Evolutionary conservation across 768 basidiomycete genomes (phyloP).

Genomic region (Infundibulicybe gibba): DNA sequence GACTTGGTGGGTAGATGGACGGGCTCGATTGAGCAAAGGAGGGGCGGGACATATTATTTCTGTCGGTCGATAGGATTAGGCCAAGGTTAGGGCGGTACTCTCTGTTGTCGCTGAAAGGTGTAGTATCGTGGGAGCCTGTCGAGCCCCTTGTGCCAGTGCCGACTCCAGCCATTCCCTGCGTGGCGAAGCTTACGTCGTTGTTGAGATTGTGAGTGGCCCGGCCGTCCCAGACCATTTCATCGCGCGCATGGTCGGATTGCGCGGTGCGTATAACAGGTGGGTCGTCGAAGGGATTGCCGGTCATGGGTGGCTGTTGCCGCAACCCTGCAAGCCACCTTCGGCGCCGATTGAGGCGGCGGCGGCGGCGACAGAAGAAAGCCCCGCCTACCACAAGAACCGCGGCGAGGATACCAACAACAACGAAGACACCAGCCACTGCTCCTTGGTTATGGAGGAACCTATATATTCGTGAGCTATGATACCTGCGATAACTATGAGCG

Average conservation of each 20-base stretch:
- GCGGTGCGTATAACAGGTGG: slow-evolving; percentile 13
- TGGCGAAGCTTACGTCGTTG: no score
- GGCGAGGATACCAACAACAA: slow-evolving; percentile 56
- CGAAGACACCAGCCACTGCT: slow-evolving; percentile 72
- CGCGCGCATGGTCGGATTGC: not conserved
- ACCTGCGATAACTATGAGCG: not conserved
- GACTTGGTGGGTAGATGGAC: slow-evolving; percentile 45
- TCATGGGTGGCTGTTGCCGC: slow-evolving; percentile 23
- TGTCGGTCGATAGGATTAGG: slow-evolving; percentile 4
- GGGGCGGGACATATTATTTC: slow-evolving; percentile 11
- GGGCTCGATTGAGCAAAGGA: slow-evolving; percentile 42
- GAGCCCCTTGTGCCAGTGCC: no score
- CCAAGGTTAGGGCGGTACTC: not conserved
- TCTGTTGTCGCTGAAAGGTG: not conserved
- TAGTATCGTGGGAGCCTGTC: not conserved
- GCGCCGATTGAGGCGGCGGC: slow-evolving; percentile 32
- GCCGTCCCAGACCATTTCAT: not conserved
- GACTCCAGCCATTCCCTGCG: no score
- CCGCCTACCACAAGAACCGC: slow-evolving; percentile 41
- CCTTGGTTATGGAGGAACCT: slow-evolving; percentile 68
- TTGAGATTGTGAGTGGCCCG: not conserved
- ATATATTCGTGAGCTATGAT: not conserved
- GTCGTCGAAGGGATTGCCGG: slow-evolving; percentile 34
- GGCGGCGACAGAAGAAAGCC: slow-evolving; percentile 39
- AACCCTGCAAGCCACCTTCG: slow-evolving; percentile 32